These are phyloP conservation scores for Wallemia hederae DNA, from an alignment of 1,284 basidiomycete genomes.

Conservation along the genomic window DNA sequence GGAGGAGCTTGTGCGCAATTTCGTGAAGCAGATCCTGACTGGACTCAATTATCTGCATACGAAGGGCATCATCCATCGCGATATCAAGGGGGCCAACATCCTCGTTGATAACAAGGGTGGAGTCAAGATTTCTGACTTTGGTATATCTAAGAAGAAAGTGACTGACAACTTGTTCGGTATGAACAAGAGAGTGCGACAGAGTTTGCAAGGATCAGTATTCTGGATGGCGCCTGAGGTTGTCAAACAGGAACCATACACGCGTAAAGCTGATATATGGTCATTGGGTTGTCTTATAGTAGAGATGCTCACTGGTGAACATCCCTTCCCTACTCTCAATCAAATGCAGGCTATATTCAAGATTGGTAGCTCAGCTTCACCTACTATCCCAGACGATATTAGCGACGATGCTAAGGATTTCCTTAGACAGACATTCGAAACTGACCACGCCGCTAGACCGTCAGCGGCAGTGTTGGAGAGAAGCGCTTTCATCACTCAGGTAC, in stretches of 20 bases:
- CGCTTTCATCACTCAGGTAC: constrained; percentile 27
- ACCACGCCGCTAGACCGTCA: constrained; percentile 51
- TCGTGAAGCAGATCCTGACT: constrained; percentile 72
- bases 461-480: constrained; percentile 46
- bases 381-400: constrained; percentile 64
- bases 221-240: constrained; percentile 99
- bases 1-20: constrained; percentile 74
- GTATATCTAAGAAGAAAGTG: constrained; percentile 68
- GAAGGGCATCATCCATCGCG: constrained; percentile 83
- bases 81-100: constrained; percentile 96
- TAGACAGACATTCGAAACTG: constrained; percentile 50
- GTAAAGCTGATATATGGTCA: constrained; percentile 94
- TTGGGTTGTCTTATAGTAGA: constrained; percentile 91
- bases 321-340: constrained; percentile 89
- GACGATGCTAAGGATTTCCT: constrained; percentile 58
- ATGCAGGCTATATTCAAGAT: constrained; percentile 99
- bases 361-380: constrained; percentile 50
- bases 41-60: constrained; percentile 82
- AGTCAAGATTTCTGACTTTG: constrained; percentile 96
- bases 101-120: constrained; percentile 95
- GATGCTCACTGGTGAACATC: constrained; percentile 92
- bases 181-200: constrained; percentile 28
- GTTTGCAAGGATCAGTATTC: constrained; percentile 84
- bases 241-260: constrained; percentile 68
- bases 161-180: constrained; percentile 15